A percentile compares a stretch with the other conserved stretches of the same genome.
Evolutionary conservation across 2,329 filamentous ascomycete genomes (phyloP).

Genomic region (Microdochium trichocladiopsis): DNA sequence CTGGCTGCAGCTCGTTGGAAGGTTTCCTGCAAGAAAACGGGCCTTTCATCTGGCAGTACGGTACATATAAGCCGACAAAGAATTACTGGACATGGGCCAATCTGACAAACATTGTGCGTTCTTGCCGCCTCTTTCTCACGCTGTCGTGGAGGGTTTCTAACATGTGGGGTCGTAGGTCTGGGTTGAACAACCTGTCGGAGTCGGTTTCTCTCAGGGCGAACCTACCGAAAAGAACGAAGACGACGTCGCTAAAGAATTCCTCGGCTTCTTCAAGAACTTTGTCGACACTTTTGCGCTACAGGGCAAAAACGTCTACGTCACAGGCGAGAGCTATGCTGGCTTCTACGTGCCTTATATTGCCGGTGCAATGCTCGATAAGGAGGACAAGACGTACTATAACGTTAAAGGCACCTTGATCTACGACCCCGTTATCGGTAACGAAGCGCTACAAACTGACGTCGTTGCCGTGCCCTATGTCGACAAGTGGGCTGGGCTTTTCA

Average conservation of each 20-base stretch:
- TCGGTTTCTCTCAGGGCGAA: conserved; percentile 12
- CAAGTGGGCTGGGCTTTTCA: conserved; percentile 52
- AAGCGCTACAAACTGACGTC: conserved; percentile 33
- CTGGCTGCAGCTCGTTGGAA: conserved; percentile 37
- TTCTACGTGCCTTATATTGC: conserved; percentile 66
- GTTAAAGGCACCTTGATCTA: conserved; percentile 65
- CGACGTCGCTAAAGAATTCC: conserved; percentile 49
- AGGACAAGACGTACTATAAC: conserved; percentile 62
- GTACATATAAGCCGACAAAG: conserved; percentile 44
- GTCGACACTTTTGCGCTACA: conserved; percentile 63
- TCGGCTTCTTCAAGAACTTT: conserved; percentile 62
- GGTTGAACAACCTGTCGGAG: conserved; percentile 39
- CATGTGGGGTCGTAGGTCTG: conserved; percentile 29
- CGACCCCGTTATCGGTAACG: conserved; percentile 56
- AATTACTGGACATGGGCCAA: conserved; percentile 53
- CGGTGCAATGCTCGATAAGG: conserved; percentile 60
- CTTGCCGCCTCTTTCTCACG: conserved; percentile 17
- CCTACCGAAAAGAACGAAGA: conserved; percentile 43
- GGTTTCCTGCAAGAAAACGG: conserved; percentile 56
- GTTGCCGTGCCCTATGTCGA: conserved; percentile 53
- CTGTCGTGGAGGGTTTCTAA: background rate
- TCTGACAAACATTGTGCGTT: conserved; percentile 41
- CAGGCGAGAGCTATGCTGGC: conserved; percentile 67
- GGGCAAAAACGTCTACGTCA: conserved; percentile 63
- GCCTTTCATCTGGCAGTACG: conserved; percentile 45